A percentile compares a stretch with the other conserved stretches of the same genome.
Evolutionary conservation across 768 basidiomycete species (phyloP).

Genomic region (Mrakia blollopis): DNA sequence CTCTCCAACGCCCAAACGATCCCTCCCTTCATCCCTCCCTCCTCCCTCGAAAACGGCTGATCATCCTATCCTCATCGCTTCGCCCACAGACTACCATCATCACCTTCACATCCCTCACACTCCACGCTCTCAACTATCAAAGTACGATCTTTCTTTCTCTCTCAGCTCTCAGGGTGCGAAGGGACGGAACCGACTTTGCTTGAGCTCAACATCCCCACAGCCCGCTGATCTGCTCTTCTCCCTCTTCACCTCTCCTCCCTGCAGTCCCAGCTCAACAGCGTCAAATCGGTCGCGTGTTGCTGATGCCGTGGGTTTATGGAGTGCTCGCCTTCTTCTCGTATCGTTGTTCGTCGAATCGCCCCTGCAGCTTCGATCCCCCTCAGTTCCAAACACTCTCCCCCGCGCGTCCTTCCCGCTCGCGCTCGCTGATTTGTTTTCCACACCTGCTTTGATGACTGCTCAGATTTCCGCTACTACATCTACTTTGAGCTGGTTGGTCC

Average conservation of each 20-base stretch:
- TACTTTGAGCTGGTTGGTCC: slow-evolving; percentile 34
- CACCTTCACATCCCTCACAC: slow-evolving; percentile 35
- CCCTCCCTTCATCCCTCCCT: neutral
- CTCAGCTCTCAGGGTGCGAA: slow-evolving; percentile 38
- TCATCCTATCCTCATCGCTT: neutral
- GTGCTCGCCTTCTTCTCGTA: slow-evolving; percentile 82
- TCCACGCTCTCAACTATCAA: slow-evolving; percentile 40
- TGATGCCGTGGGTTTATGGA: slow-evolving; percentile 74
- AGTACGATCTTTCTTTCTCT: neutral
- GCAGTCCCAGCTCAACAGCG: slow-evolving; percentile 46
- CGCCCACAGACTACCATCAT: slow-evolving; percentile 42
- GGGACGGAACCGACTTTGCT: neutral
- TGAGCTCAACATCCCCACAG: slow-evolving; percentile 53
- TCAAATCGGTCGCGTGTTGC: slow-evolving; percentile 48
- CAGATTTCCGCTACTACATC: slow-evolving; percentile 51
- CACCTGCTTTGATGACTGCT: too few relatives aligned
- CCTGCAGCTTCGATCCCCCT: too few relatives aligned
- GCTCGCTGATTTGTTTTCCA: too few relatives aligned
- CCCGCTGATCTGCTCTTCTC: slow-evolving; percentile 35
- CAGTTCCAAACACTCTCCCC: too few relatives aligned
- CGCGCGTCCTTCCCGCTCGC: too few relatives aligned
- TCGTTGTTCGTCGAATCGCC: too few relatives aligned
- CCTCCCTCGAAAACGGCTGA: too few relatives aligned
- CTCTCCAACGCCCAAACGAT: neutral
- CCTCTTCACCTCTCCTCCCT: slow-evolving; percentile 18